A percentile compares a stretch with the other conserved stretches of the same genome.
These are phyloP conservation scores for Colletotrichum horii DNA, from an alignment of 2,329 filamentous ascomycete species.

Conservation along the genomic window DNA sequence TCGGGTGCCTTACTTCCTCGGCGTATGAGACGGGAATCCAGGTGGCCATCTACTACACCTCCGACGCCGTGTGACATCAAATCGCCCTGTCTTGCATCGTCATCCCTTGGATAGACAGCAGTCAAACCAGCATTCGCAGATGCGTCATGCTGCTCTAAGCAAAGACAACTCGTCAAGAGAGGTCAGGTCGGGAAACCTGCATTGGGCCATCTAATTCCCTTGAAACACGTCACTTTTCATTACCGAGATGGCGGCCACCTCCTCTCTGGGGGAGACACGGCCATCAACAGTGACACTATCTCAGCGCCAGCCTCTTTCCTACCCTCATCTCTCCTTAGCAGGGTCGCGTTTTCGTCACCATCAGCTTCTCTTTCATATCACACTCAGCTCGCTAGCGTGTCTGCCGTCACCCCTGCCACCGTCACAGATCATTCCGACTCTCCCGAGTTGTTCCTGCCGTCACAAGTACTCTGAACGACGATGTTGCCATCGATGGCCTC, in stretches of 20 bases:
- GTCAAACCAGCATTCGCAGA: constrained; percentile 8
- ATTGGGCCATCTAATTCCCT: not conserved
- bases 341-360: not conserved
- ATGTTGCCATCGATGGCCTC: not conserved
- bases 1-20: not conserved
- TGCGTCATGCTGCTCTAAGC: not conserved
- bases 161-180: not conserved
- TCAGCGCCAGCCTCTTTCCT: not conserved
- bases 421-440: not conserved
- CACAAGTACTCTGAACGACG: not conserved
- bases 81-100: not conserved
- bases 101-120: not conserved
- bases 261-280: not conserved
- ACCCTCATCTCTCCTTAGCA: not conserved
- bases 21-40: not conserved
- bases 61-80: not conserved
- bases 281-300: not conserved
- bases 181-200: not conserved
- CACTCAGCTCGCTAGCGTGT: not conserved
- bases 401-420: not conserved
- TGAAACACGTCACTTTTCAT: not conserved
- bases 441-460: not conserved
- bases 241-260: not conserved
- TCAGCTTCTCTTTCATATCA: not conserved
- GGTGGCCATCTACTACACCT: not conserved